Evolutionary conservation across 148 eudicot genomes (phyloP).

Genomic region (Suaeda aralocaspica): DNA sequence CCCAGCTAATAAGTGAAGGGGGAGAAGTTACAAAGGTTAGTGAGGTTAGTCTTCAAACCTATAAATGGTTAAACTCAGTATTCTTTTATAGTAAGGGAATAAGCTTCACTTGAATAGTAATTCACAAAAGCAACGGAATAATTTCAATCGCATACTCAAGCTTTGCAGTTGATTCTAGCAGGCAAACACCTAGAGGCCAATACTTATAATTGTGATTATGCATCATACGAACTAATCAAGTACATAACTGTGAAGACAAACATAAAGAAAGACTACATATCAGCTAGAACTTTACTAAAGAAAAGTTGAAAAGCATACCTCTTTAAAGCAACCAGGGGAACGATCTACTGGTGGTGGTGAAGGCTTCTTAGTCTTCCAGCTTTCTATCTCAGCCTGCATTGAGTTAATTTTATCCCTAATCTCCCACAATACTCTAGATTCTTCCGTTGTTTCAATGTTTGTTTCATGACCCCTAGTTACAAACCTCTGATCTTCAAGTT

Average conservation of each 20-base stretch:
- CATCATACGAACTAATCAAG: neutral
- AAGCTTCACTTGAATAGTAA: neutral
- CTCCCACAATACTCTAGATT: conserved; percentile 53
- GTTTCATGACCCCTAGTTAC: conserved; percentile 25
- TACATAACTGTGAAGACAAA: neutral
- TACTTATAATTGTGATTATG: neutral
- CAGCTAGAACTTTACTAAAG: neutral
- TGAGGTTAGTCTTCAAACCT: too few species aligned
- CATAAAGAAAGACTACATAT: neutral
- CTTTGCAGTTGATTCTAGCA: neutral
- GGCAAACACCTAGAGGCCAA: neutral
- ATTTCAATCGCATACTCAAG: conserved; percentile 5
- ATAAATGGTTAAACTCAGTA: too few species aligned
- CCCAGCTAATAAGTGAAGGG: too few species aligned
- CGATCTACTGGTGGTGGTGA: conserved; percentile 25
- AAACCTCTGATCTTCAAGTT: conserved; percentile 47
- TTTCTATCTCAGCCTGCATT: conserved; percentile 54
- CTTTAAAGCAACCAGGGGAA: conserved; percentile 40
- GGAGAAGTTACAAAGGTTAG: too few species aligned
- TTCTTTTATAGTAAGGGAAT: neutral
- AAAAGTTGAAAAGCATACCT: conserved; percentile 42
- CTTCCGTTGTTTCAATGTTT: conserved; percentile 25
- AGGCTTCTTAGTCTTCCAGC: conserved; percentile 36
- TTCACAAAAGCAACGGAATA: neutral
- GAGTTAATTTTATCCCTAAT: conserved; percentile 56